Evolutionary conservation across 73 alveolate genomes (phyloP), one percentile per base, ranked within the genome.

Genomic region (Halteria grandinella): DNA sequence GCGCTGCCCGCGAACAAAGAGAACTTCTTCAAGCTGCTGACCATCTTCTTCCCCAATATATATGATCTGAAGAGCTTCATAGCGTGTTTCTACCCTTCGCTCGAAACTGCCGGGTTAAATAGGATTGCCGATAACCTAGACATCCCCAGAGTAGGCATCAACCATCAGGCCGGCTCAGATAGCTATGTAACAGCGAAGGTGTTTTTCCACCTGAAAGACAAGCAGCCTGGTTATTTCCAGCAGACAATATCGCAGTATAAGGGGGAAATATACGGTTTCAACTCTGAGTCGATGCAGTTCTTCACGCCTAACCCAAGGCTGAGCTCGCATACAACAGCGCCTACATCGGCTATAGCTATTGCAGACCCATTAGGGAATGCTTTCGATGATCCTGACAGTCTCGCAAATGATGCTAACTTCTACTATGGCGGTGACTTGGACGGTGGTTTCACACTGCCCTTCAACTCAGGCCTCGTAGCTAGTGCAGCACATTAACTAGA

Each of bases 141-240:
- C n/a, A 73, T 73, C 32, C 21, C 62, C 11, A 76, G 98, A 58
- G 83, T 90, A 18, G 98, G 98, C 27, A 53, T 76, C 17, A 75
- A 79, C 78, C 98, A 93, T 53, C 93, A 93, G 78, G 98, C 97
- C 0, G 98, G 98, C 52, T 89, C 97, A 53, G 98, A 93, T 66
- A 79, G 94, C 17, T 71, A 91, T 49, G 93, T 93, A n/a, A 93
- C 98, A 3, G 49, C 85, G 43, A 89, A 93, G 55, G 71, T 89
- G 0, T 93, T 87, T 75, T 82, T 93, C 39, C 76, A 89, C 75
- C 74, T 92, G 14, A 39, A 39, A 39, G 50, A 10, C 50, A 39
- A 39, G 50, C 50, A 11, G 15, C 10, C 50, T 39, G 15, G 50
- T 39, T 39, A 10, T 11, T 39, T 11, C 50, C 50, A 39, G 50